Base-by-base conservation (phyloP, 2,329 filamentous ascomycete genomes). In the Parascedosporium putredinis region DNA sequence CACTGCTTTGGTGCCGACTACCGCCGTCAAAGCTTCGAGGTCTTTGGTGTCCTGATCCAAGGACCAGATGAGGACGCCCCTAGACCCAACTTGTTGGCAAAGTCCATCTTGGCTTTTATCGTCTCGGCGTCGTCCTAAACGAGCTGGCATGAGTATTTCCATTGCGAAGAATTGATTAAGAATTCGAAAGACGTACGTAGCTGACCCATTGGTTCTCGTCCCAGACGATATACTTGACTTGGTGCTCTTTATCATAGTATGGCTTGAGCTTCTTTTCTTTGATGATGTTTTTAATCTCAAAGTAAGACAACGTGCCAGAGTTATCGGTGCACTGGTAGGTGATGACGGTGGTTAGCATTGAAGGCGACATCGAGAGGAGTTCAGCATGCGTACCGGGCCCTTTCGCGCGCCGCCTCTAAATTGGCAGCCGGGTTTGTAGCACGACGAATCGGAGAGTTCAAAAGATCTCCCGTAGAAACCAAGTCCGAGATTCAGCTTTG, bases 401-500 rank as follows among this genome's bases (percentile, higher is more conserved):
- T 45, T 23, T 14, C 16, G 9, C 4, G 40, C 46, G 5, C 51
- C 43, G 18, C 50, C 49, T 3, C 7, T 23, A 50, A 55, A 55
- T 2, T 18, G 16, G 29, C 55, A 60, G 4, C 56, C 57, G 5
- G 55, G 54, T 2, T 45, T 53, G 14, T 42, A 27, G 29, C 55
- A 61, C 0, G 29, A 27, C 1, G 57, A 48, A 44, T 55, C 50
- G 4, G 50, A 50, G 3, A 58, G 52, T 25, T 50, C 27, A 29
- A 60, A 58, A 2, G 47, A 12, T 14, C 59, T 54, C 0, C 69
- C 70, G 51, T 74, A 73, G 51, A 69, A 73, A 1, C 61, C 67
- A 5, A 67, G 22, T 1, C 73, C 72, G 14, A 76, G 50, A 5
- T 59, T 60, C 5, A 78, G 54, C 49, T 73, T 70, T 0, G 48